Base-by-base conservation (phyloP, 1,284 basidiomycete genomes). In the Tilletia setariae region DNA sequence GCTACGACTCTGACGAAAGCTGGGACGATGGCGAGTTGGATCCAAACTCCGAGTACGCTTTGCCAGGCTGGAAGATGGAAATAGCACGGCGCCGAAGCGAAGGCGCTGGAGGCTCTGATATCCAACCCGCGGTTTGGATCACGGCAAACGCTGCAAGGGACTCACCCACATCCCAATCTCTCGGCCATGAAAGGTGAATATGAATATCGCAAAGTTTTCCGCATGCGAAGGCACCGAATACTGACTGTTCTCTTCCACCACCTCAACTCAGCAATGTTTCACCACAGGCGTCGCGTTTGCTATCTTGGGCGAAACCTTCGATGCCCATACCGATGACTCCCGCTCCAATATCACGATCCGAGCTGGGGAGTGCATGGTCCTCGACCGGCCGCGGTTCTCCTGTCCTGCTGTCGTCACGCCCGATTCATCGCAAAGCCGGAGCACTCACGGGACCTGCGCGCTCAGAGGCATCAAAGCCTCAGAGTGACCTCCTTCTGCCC, bases 1-100 rank as follows among this genome's bases (percentile, higher is more conserved):
- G 28, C 21, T 40, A 61, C 28, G 56, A 61, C 56, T 61, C 56
- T 16, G 56, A 61, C 56, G 56, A 61, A 30, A 61, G 56, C 56
- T 61, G 56, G 56, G 56, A 61, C n/a, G 56, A 61, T 30, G 56
- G 56, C 28, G 56, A 61, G 11, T 30, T 61, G 9, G 32, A 61
- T 15, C 56, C 56, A 2, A 21, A 30, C 25, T 61, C 56, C 13
- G 56, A 61, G 28, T 61, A 30, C 28, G 56, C 56, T 32, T 30
- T 61, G 25, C 56, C 56, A 16, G 32, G 28, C 28, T 61, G 56
- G 56, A 61, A 35, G 15, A 16, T 53, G n/a, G 21, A 53, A 23
- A 21, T 25, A 3, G 51, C 51, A 13, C 11, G 23, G 13, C 51
- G 51, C 21, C 21, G 23, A 2, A 53, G n/a, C 51, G 51, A 53